These are phyloP conservation scores for Terana coerulea DNA, from an alignment of 768 basidiomycete genomes.

Conservation along the genomic window DNA sequence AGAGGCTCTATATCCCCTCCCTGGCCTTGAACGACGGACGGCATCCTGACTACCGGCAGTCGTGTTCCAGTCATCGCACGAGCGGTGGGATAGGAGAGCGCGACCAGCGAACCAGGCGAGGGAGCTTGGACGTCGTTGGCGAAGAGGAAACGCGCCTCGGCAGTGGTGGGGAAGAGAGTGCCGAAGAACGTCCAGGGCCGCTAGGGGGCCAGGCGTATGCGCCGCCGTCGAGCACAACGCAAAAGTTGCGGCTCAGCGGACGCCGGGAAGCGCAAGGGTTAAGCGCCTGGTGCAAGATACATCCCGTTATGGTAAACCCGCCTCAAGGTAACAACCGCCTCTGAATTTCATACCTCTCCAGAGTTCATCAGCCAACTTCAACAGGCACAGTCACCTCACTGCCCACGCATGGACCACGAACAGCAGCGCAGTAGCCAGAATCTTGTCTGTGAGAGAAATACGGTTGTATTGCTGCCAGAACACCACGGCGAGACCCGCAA, in stretches of 20 bases:
- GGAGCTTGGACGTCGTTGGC: background rate
- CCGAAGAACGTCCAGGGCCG: background rate
- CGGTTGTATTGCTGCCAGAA: too few relatives aligned
- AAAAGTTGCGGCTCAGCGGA: slow-evolving; percentile 12
- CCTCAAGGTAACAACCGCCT: background rate
- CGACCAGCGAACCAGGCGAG: slow-evolving; percentile 7
- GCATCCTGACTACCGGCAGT: slow-evolving; percentile 50
- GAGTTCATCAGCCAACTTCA: background rate
- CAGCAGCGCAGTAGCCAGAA: too few relatives aligned
- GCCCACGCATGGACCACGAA: background rate
- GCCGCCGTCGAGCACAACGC: slow-evolving; percentile 13
- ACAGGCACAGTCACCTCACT: background rate
- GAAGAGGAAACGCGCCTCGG: slow-evolving; percentile 5
- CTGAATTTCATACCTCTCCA: background rate
- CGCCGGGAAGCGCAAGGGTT: background rate
- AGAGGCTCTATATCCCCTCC: slow-evolving; percentile 38
- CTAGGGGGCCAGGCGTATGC: slow-evolving; percentile 5
- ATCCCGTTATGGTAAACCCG: background rate
- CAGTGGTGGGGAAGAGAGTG: background rate
- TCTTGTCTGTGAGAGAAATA: too few relatives aligned
- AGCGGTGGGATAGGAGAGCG: slow-evolving; percentile 8
- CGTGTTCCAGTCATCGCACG: slow-evolving; percentile 28
- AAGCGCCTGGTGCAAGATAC: slow-evolving; percentile 2
- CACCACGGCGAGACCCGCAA: too few relatives aligned
- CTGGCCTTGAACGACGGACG: slow-evolving; percentile 32